Evolutionary conservation across 2,329 filamentous ascomycete species (phyloP), one percentile per base, ranked within the genome.

Genomic region (Grosmannia penicillata): DNA sequence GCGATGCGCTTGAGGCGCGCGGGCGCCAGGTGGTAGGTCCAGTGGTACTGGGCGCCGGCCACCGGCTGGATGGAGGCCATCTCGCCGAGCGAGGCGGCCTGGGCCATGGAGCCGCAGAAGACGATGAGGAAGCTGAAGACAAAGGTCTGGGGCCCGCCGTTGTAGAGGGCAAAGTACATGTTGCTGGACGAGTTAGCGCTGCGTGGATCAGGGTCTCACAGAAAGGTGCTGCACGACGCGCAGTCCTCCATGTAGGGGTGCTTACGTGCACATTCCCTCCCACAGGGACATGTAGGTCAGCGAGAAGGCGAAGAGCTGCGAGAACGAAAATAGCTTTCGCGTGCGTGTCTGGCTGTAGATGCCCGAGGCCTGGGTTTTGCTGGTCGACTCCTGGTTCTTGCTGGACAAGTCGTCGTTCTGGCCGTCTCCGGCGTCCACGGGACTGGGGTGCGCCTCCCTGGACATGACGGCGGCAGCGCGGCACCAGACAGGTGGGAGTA

Each of bases 1-100:
- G 37, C 32, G 22, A 43, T 40, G 14, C 36, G 30, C 3, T 23
- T 13, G 17, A 40, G 11, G 4, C 33, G 30, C 2, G 21, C 6
- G 14, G 41, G 38, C 2, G 38, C 41, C 28, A 40, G 31, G 23
- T 43, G 33, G 36, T 52, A 50, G 8, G 58, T 62, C 58, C 59
- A 62, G 42, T 61, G 56, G 42, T 63, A 62, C 41, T 61, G 59
- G 4, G 57, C 60, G 14, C 57, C 59, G 2, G 59, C 58, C 23
- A 60, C 52, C 5, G 58, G 57, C n/a, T 54, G 54, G 41, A 61
- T 59, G 0, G 59, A 60, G 2, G 54, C 55, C 49, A 62, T 48
- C 42, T 62, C 59, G 7, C 54, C 59, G 27, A 62, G 48, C 2
- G 58, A 60, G 5, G 48, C 49, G 10, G 51, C 49, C 32, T 56